Evolutionary conservation across 257 asterid genomes (phyloP).

Genomic region (Cruciata laevipes): DNA sequence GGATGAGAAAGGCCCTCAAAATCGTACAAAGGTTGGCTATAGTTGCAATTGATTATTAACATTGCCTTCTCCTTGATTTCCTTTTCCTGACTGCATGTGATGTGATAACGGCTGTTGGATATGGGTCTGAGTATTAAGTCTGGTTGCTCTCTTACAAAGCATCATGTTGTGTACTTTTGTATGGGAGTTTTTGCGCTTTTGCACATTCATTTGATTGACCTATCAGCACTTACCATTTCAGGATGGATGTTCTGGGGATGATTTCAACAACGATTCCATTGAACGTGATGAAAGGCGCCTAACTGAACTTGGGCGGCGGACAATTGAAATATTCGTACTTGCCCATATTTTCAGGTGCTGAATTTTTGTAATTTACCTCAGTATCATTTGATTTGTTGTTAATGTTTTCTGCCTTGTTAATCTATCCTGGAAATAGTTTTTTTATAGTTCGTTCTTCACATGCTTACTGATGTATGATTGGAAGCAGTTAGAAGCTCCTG

Average conservation of each 20-base stretch:
- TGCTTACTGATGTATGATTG: background rate
- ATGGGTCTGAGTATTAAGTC: background rate
- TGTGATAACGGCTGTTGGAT: background rate
- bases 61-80: background rate
- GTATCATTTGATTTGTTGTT: background rate
- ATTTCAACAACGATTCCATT: slow-evolving; percentile 63
- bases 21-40: slow-evolving; percentile 74
- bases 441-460: background rate
- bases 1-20: slow-evolving; percentile 95
- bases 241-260: slow-evolving; percentile 86
- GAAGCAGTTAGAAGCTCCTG: background rate
- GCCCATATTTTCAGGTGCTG: slow-evolving; percentile 81
- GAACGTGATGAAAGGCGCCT: slow-evolving; percentile 88
- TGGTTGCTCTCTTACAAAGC: background rate
- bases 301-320: slow-evolving; percentile 91
- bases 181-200: background rate
- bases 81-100: background rate
- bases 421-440: background rate
- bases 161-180: background rate
- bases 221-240: slow-evolving; percentile 24
- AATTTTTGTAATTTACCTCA: background rate
- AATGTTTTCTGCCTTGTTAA: background rate
- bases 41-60: background rate
- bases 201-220: slow-evolving; percentile 13
- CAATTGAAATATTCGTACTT: slow-evolving; percentile 80